Base-by-base conservation (phyloP, 1,284 basidiomycete species). In the Sphagnurus paluster region DNA sequence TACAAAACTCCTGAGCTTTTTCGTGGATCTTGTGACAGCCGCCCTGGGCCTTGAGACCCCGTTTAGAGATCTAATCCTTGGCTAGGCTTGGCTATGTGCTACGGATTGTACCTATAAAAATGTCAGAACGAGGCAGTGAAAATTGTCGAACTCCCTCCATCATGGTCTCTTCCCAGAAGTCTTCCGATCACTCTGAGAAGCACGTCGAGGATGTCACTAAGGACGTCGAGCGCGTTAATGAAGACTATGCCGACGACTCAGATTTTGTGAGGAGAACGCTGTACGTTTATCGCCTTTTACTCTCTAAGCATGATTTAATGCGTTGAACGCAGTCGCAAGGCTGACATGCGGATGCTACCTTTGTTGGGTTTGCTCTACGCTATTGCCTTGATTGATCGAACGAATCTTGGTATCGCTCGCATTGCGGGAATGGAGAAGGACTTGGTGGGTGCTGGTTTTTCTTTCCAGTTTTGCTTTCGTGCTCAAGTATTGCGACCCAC, bases 361-460 rank as follows among this genome's bases (percentile, higher is more conserved):
- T 43, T 63, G 17, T 45, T 64, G 42, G 58, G 54, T 20, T 39
- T 59, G 14, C 39, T 61, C 7, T 63, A 58, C 37, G 49, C 57
- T 24, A 49, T 60, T 16, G 40, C 59, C 24, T 44, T 61, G 11
- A 46, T 63, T 34, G 62, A 61, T 41, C 47, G 59, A 39, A 46
- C 45, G 10, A 61, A 63, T 44, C 52, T 60, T 44, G 54, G 53
- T 23, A 54, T 54, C 14, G 59, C 59, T 25, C 56, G 58, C 20
- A 51, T 56, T 14, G 56, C 59, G 17, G 59, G 57, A 46, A 63
- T 63, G 62, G 56, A 53, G 20, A 37, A 14, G 21, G 60, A 59
- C 43, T 26, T 60, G 49, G 62, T 61, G 37, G 10, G 43, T 34
- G 4, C 10, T 24, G 14, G 29, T 37, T 4, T 14, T n/a, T 44